Evolutionary conservation across 2,329 filamentous ascomycete species (phyloP), one percentile per base, ranked within the genome.

Genomic region (Hymenoscyphus albidus): DNA sequence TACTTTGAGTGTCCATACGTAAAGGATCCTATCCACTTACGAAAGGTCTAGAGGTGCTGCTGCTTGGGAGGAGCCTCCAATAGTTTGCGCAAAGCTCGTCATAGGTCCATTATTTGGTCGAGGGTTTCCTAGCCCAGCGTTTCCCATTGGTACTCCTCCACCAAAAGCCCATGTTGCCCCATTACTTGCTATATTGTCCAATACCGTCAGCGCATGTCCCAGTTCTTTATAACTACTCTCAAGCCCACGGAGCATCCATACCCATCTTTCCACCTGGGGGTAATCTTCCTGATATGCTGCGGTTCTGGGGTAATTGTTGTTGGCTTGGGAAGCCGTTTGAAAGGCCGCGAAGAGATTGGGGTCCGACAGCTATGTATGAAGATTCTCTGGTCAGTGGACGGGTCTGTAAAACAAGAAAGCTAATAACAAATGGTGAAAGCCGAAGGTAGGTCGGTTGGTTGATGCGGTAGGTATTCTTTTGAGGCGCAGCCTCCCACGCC

Each of bases 81-180:
- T 78, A 73, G 85, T 88, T 75, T 89, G 86, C 59, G 86, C 86
- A 77, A 89, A 89, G 76, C 86, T 89, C 79, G 75, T 83, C 86
- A 71, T 85, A 80, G 67, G 82, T 81, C 72, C 85, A 77, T 78
- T 86, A 82, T 73, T 84, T 80, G 62, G 79, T 76, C 68, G 81
- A 59, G 81, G 79, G 68, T 80, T 85, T 72, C 81, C 83, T 64
- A 86, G 78, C 55, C 80, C 79, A 72, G 80, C 81, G 71, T 78
- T 78, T 64, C 84, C 82, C 83, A 89, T 87, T 32, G 86, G 85
- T 72, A 87, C 80, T 70, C 81, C 83, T 64, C 82, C 82, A 67
- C 85, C 83, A 77, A 88, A 88, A 13, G 83, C 83, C 86, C 87
- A 89, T 67, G 84, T 84, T 65, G 71, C 65, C 57, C 71, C 72